A percentile compares a stretch with the other conserved stretches of the same genome.
Evolutionary conservation across 495 filamentous ascomycete species (phyloP).

Genomic region (Neurospora sp.): DNA sequence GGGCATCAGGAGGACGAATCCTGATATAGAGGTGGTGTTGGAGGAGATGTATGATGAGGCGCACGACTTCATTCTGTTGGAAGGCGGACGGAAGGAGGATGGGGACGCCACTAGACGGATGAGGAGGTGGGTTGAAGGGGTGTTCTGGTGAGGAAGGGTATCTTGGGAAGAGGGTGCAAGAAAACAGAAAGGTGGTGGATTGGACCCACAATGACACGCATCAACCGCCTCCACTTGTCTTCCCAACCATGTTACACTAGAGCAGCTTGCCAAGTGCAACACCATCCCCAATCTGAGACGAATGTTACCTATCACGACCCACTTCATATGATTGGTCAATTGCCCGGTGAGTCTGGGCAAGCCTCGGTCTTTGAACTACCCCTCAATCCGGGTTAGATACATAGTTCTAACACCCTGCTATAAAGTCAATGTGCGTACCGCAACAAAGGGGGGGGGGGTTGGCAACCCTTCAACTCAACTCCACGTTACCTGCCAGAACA

Average conservation of each 20-base stretch:
- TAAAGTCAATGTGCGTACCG: neutral
- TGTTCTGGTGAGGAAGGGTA: conserved; percentile 1
- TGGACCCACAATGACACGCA: no score
- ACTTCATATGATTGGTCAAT: neutral
- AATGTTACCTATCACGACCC: neutral
- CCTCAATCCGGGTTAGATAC: neutral
- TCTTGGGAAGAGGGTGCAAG: neutral
- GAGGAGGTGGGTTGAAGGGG: conserved; percentile 11
- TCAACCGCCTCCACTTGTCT: no score
- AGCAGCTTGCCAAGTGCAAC: no score
- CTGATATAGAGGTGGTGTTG: conserved; percentile 6
- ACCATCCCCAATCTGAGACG: no score
- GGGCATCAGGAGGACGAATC: conserved; percentile 4
- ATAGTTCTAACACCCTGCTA: neutral
- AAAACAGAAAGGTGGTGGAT: no score
- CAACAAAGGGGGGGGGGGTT: neutral
- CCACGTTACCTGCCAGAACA: neutral
- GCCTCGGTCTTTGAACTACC: neutral
- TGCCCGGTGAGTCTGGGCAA: neutral
- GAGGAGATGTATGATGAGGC: conserved; percentile 10
- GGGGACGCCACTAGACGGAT: conserved; percentile 16
- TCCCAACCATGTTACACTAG: no score
- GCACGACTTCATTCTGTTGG: conserved; percentile 19
- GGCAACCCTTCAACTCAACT: neutral
- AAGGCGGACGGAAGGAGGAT: conserved; percentile 6